Conservation (phyloP, 331 rosid genomes). For the Spiraea crenata region DNA sequence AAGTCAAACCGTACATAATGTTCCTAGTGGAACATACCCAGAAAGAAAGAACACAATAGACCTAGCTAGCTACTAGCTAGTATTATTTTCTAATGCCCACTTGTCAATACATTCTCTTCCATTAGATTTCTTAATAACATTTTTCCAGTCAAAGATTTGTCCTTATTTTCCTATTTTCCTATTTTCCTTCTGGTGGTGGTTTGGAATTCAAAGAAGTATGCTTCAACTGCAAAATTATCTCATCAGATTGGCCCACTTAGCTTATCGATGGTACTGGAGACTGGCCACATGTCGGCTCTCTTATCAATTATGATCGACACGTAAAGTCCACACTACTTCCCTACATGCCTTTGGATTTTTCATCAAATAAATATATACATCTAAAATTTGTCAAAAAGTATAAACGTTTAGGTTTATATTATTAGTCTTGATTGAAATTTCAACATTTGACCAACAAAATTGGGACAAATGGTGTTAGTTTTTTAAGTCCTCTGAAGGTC, state of each 20-base stretch:
- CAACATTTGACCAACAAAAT: background rate
- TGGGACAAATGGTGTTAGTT: too few species aligned
- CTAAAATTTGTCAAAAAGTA: background rate
- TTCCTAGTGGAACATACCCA: background rate
- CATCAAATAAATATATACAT: background rate
- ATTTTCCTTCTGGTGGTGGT: background rate
- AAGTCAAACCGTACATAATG: conserved; percentile 7
- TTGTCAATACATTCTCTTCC: background rate
- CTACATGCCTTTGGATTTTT: background rate
- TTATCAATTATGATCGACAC: conserved; percentile 1
- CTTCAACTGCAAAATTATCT: background rate
- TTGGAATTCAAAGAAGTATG: background rate
- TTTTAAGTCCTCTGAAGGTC: too few species aligned
- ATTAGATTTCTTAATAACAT: background rate
- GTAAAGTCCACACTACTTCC: background rate
- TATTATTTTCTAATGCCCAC: background rate
- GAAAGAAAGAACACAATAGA: background rate
- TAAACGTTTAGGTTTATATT: background rate
- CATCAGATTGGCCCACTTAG: background rate
- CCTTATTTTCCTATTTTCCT: background rate
- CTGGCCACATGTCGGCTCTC: conserved; percentile 3
- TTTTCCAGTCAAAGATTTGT: conserved; percentile 14
- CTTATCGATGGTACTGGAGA: background rate
- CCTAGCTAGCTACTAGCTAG: too few species aligned
- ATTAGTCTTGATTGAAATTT: background rate